Evolutionary conservation across 176 grass and related monocot genomes (phyloP).

Genomic region (Ensete glaucum): DNA sequence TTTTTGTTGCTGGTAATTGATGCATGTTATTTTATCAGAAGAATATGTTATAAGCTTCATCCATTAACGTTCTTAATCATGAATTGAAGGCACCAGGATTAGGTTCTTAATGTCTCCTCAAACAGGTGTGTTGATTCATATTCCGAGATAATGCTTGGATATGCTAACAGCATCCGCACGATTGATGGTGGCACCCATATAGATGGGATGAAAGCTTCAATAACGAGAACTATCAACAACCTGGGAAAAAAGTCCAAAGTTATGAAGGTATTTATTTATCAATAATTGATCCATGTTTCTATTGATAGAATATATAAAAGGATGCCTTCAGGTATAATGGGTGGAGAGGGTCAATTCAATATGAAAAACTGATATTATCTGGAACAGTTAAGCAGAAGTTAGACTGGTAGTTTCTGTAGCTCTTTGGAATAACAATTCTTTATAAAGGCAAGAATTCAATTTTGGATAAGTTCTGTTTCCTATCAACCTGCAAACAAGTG

Average conservation of each 20-base stretch:
- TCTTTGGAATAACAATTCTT: neutral
- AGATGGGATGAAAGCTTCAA: constrained; percentile 77
- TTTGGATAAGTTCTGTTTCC: neutral
- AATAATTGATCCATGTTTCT: neutral
- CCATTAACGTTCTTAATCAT: neutral
- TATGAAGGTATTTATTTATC: constrained; percentile 56
- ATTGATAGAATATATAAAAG: neutral
- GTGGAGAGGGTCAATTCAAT: neutral
- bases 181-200: constrained; percentile 98
- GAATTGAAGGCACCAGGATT: neutral
- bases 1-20: neutral
- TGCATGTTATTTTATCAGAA: neutral
- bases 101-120: constrained; percentile 20
- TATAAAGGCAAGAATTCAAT: neutral
- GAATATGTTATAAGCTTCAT: neutral
- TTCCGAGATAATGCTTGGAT: constrained; percentile 86
- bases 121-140: constrained; percentile 96
- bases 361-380: neutral
- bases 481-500: neutral
- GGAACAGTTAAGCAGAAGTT: neutral
- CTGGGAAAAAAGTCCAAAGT: constrained; percentile 73
- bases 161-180: constrained; percentile 96
- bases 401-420: neutral
- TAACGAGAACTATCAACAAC: constrained; percentile 92
- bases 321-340: neutral